Conservation (phyloP, 306 rosid species). For the Cicer yamashitae region DNA sequence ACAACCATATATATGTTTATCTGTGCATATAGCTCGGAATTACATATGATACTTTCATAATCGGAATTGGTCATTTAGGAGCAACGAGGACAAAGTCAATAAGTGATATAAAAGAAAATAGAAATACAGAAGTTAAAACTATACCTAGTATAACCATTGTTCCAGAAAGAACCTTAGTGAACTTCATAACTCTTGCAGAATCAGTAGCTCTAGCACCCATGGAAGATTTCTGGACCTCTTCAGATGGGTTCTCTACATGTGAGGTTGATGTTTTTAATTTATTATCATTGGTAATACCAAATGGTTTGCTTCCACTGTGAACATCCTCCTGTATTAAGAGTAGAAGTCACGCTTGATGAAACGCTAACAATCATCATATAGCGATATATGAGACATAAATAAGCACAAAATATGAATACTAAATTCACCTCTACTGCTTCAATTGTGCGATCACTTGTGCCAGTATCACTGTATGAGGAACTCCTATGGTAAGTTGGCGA, state of each 20-base stretch:
- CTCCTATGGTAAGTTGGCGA: constrained; percentile 65
- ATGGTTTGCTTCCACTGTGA: constrained; percentile 53
- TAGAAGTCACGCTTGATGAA: constrained; percentile 47
- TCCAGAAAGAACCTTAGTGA: constrained; percentile 82
- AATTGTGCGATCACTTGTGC: constrained; percentile 61
- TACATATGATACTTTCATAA: constrained; percentile 24
- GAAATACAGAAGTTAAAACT: constrained; percentile 8
- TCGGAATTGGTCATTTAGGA: background rate
- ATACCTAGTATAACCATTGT: constrained; percentile 79
- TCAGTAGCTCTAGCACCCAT: constrained; percentile 91
- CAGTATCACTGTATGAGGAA: constrained; percentile 63
- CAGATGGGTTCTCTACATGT: constrained; percentile 49
- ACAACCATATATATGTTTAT: constrained; percentile 3
- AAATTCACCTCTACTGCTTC: constrained; percentile 63
- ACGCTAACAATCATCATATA: constrained; percentile 8
- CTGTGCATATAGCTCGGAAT: constrained; percentile 13
- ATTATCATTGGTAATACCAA: constrained; percentile 48
- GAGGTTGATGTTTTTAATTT: constrained; percentile 60
- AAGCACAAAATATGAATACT: constrained; percentile 21
- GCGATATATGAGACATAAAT: background rate
- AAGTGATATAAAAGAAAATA: constrained; percentile 29
- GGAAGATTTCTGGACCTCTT: constrained; percentile 61
- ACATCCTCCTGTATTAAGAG: constrained; percentile 67
- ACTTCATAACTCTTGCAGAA: constrained; percentile 84
- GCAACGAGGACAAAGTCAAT: constrained; percentile 16